Evolutionary conservation across 1,139 yeast genomes (phyloP).

Genomic region (Geotrichum histeridarum): DNA sequence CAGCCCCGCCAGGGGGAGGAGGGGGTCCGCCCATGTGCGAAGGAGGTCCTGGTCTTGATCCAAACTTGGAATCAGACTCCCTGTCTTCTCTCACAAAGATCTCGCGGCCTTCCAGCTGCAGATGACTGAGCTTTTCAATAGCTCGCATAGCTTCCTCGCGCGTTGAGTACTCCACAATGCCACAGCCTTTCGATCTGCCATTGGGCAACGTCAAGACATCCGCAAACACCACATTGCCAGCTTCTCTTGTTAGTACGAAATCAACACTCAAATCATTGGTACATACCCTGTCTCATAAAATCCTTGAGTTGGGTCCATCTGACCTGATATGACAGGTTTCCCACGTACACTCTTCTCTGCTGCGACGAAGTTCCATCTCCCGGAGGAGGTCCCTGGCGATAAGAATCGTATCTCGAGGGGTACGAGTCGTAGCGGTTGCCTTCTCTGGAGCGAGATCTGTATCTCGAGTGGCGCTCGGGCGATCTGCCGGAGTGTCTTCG

Average conservation of each 20-base stretch:
- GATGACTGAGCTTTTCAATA: slow-evolving; percentile 64
- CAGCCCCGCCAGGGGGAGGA: slow-evolving; percentile 21
- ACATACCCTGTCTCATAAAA: slow-evolving; percentile 48
- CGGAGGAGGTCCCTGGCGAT: slow-evolving; percentile 5
- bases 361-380: slow-evolving; percentile 23
- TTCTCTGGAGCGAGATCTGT: slow-evolving; percentile 16
- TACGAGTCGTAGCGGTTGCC: slow-evolving; percentile 9
- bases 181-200: slow-evolving; percentile 68
- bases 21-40: slow-evolving; percentile 23
- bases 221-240: slow-evolving; percentile 75
- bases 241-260: slow-evolving; percentile 27
- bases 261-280: background rate
- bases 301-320: slow-evolving; percentile 61
- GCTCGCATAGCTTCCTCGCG: slow-evolving; percentile 71
- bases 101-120: slow-evolving; percentile 66
- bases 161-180: slow-evolving; percentile 75
- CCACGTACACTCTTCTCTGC: slow-evolving; percentile 47
- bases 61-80: slow-evolving; percentile 32
- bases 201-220: slow-evolving; percentile 82
- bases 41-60: slow-evolving; percentile 21
- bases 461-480: slow-evolving; percentile 11
- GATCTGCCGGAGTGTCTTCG: slow-evolving; percentile 11
- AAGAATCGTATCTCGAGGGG: slow-evolving; percentile 12
- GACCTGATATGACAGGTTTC: slow-evolving; percentile 57
- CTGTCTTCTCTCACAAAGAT: slow-evolving; percentile 75